Percentiles rank a stretch among this genome's conserved stretches.
phyloP scores from a whole-genome alignment of 176 grass and related monocot species.

The Paspalum vaginatum region DNA sequence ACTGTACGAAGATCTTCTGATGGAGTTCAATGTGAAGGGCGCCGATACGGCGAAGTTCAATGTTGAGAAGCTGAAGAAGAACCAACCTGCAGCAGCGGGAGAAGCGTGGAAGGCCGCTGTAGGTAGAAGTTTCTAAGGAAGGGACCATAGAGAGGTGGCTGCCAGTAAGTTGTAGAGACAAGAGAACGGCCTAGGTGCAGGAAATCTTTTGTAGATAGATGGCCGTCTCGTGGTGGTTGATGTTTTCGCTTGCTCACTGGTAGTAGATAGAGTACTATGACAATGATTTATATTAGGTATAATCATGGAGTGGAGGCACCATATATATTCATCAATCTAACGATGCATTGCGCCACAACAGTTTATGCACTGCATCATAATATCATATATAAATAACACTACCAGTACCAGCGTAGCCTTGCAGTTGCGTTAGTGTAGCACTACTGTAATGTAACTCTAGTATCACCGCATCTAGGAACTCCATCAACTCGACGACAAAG shows the following conservation, averaged over 20 bases:
- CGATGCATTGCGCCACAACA: too few relatives aligned
- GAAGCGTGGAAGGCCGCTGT: not conserved
- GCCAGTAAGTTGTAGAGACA: conserved; percentile 17
- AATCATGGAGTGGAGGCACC: not conserved
- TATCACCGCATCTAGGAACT: too few relatives aligned
- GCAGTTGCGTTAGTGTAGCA: too few relatives aligned
- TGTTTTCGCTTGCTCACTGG: conserved; percentile 32
- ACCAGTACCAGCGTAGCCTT: too few relatives aligned
- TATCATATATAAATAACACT: too few relatives aligned
- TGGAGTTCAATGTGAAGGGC: conserved; percentile 91
- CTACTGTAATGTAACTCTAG: too few relatives aligned
- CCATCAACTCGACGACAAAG: too few relatives aligned
- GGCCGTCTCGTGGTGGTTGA: not conserved
- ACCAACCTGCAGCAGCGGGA: conserved; percentile 42
- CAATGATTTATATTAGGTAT: not conserved
- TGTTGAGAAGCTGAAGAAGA: conserved; percentile 57
- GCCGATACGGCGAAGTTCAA: conserved; percentile 73
- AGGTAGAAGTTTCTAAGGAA: conserved; percentile 3
- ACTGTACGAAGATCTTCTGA: conserved; percentile 80
- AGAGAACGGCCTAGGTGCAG: conserved; percentile 8
- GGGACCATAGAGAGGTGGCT: not conserved
- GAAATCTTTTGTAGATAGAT: conserved; percentile 44
- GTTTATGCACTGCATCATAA: too few relatives aligned
- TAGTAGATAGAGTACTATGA: not conserved
- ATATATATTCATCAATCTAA: conserved; percentile 6